Evolutionary conservation across 2,329 filamentous ascomycete genomes (phyloP).

Genomic region (Pseudogymnoascus sp.): DNA sequence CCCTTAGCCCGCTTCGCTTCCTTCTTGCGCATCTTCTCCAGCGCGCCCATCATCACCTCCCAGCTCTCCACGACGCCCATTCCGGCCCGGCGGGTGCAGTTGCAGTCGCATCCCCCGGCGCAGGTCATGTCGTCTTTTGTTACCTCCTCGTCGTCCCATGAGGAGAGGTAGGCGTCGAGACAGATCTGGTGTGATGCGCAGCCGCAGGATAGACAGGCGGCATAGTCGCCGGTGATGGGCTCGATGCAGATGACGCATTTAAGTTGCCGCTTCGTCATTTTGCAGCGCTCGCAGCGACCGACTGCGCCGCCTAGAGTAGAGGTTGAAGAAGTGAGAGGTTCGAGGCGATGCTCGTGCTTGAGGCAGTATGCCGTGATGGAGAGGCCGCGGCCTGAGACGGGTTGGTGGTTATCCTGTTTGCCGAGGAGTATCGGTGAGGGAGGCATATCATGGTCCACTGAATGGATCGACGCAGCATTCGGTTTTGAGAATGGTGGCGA

Average conservation of each 20-base stretch:
- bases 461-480: slow-evolving; percentile 23
- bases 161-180: slow-evolving; percentile 46
- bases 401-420: slow-evolving; percentile 45
- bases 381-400: slow-evolving; percentile 35
- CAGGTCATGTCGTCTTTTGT: slow-evolving; percentile 42
- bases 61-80: slow-evolving; percentile 55
- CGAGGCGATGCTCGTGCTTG: slow-evolving; percentile 55
- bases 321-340: slow-evolving; percentile 42
- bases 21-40: slow-evolving; percentile 24
- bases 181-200: slow-evolving; percentile 56
- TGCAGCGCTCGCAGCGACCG: slow-evolving; percentile 45
- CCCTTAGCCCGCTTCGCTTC: slow-evolving; percentile 1
- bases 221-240: slow-evolving; percentile 52
- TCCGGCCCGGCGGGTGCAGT: slow-evolving; percentile 51
- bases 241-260: slow-evolving; percentile 58
- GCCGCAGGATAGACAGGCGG: slow-evolving; percentile 56
- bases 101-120: slow-evolving; percentile 59
- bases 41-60: slow-evolving; percentile 45
- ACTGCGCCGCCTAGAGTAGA: slow-evolving; percentile 37
- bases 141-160: slow-evolving; percentile 26
- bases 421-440: slow-evolving; percentile 49
- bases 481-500: slow-evolving; percentile 19
- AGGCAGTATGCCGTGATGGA: slow-evolving; percentile 59
- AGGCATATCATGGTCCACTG: slow-evolving; percentile 21
- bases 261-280: slow-evolving; percentile 49